These are phyloP conservation scores for Chamaecyparis obtusa DNA, from an alignment of 75 land plant species.

Conservation along the genomic window DNA sequence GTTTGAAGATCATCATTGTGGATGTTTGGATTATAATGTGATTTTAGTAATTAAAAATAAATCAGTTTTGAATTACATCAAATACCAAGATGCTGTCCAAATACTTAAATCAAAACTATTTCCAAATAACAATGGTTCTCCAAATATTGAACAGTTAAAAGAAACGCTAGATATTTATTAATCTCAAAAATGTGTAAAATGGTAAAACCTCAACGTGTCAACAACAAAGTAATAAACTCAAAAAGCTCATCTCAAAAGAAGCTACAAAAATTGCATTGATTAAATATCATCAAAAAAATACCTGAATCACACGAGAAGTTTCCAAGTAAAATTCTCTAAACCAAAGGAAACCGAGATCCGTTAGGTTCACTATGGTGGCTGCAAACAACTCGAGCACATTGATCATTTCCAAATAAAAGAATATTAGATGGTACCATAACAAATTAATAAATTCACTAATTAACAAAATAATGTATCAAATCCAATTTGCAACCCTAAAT, in stretches of 20 bases:
- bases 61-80: too few species aligned
- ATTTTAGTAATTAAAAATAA: too few species aligned
- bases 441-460: neutral
- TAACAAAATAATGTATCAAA: neutral
- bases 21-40: too few species aligned
- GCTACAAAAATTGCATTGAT: neutral
- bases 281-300: slow-evolving; percentile 18
- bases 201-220: neutral
- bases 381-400: slow-evolving; percentile 30
- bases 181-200: neutral
- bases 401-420: neutral
- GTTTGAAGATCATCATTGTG: too few species aligned
- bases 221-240: too few species aligned
- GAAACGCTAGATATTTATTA: neutral
- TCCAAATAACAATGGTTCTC: neutral
- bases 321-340: slow-evolving; percentile 98
- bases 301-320: slow-evolving; percentile 99
- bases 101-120: neutral
- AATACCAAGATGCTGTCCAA: neutral
- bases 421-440: neutral
- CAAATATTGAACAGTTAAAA: neutral
- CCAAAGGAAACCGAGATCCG: slow-evolving; percentile 97
- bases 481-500: neutral
- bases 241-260: neutral
- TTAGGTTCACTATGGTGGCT: slow-evolving; percentile 83